These are phyloP conservation scores for Emericellopsis terricola DNA, from an alignment of 495 filamentous ascomycete species.

Conservation along the genomic window DNA sequence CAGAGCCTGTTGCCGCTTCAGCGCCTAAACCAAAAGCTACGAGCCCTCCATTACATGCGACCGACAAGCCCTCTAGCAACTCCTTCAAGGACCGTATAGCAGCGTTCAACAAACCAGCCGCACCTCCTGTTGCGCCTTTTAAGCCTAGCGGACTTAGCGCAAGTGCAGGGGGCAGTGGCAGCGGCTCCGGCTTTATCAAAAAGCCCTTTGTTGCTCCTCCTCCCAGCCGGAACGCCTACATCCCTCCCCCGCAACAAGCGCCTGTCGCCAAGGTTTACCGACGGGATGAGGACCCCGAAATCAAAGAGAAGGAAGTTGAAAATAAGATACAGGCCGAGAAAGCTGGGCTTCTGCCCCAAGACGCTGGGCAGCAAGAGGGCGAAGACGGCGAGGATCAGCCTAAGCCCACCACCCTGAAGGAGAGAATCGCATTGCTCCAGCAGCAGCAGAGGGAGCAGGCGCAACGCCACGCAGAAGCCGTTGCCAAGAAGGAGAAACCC, in stretches of 20 bases:
- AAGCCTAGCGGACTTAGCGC: conserved; percentile 47
- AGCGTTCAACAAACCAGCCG: conserved; percentile 82
- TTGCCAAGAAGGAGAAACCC: conserved; percentile 76
- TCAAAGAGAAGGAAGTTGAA: conserved; percentile 45
- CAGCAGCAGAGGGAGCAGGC: conserved; percentile 85
- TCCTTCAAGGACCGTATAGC: conserved; percentile 93
- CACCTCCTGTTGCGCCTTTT: conserved; percentile 70
- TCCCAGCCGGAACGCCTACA: conserved; percentile 81
- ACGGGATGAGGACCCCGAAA: conserved; percentile 76
- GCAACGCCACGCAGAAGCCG: conserved; percentile 56
- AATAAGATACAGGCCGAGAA: conserved; percentile 36
- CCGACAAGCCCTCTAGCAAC: conserved; percentile 67
- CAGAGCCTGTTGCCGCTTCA: conserved; percentile 21
- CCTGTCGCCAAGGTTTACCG: conserved; percentile 60
- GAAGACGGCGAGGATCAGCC: conserved; percentile 66
- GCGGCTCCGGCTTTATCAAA: conserved; percentile 63
- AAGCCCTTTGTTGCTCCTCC: conserved; percentile 97
- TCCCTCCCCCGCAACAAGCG: conserved; percentile 48
- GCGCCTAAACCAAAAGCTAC: conserved; percentile 28
- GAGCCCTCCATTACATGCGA: conserved; percentile 45
- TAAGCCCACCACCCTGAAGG: conserved; percentile 83
- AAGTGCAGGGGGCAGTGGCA: conserved; percentile 24
- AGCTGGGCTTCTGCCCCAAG: conserved; percentile 34
- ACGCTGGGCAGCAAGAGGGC: conserved; percentile 18
- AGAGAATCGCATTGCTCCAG: conserved; percentile 82